Base-by-base conservation (phyloP, 1,139 yeast species). In the Yamadazyma songkhlaensis region DNA sequence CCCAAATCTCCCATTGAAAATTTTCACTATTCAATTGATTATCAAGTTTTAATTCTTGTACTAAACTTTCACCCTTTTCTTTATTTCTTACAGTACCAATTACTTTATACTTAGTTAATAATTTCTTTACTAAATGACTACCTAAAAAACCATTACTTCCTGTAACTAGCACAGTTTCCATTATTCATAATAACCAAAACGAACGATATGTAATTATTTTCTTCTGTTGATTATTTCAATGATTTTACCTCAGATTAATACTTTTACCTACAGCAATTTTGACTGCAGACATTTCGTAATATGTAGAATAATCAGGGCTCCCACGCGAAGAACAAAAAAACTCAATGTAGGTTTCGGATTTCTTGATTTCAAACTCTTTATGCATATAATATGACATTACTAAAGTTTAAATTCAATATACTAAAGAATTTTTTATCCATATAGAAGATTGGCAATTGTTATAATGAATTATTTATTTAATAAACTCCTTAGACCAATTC, bases 71-170 rank as follows among this genome's bases (percentile, higher is more conserved):
- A 9, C 79, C 83, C 52, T 76, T 76, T 1, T 53, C 62, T 32
- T 63, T 62, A 2, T 77, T 62, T 52, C 88, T 66, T 3, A 77
- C 86, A 1, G 83, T 70, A 6, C 84, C 85, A 17, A 80, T 62
- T 5, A 82, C 86, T 2, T 55, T 54, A 53, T 73, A 77, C 12
- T 72, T 76, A 13, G 55, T 51, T 34, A 64, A 46, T 34, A 64
- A 50, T 29, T 47, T 47, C 34, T 54, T 52, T 26, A 62, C 55
- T 20, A 64, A 50, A 40, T 66, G 67, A 35, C 62, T 65, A 9
- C 70, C 72, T 38, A 67, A 53, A 44, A 55, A 67, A 4, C 73
- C 73, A 31, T 59, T 53, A 17, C 70, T 70, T 4, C 73, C 74
- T 7, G 73, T 55, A 25, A 67, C 60, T 36, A 66, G 55, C 5